A percentile compares a stretch with the other conserved stretches of the same genome.
phyloP scores from a whole-genome alignment of 164 flowering plant genomes.

The Euptelea pleiosperma region DNA sequence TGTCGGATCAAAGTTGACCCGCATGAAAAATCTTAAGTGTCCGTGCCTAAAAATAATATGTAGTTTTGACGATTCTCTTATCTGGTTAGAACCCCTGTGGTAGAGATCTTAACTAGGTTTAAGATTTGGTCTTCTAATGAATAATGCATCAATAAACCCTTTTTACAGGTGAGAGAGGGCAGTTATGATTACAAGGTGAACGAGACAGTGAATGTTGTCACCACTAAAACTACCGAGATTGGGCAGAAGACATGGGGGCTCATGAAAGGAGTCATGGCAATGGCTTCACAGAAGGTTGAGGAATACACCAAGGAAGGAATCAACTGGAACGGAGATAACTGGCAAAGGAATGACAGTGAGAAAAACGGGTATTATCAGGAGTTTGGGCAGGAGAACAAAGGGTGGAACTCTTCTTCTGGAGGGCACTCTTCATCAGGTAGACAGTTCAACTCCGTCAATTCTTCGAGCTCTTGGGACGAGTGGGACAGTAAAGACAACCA shows the following conservation, averaged over 20 bases:
- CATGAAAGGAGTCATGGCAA: conserved; percentile 95
- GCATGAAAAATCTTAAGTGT: too few relatives aligned
- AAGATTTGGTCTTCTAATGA: too few relatives aligned
- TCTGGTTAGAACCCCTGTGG: too few relatives aligned
- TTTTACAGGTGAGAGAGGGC: conserved; percentile 83
- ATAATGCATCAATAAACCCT: neutral
- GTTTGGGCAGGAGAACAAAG: conserved; percentile 49
- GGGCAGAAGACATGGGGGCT: conserved; percentile 97
- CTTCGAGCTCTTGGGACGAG: conserved; percentile 79
- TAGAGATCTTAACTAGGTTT: too few relatives aligned
- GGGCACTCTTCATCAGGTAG: conserved; percentile 17
- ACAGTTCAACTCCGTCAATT: conserved; percentile 13
- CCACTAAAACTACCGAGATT: conserved; percentile 85
- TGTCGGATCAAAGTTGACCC: too few relatives aligned
- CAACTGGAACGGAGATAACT: conserved; percentile 50
- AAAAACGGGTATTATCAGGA: conserved; percentile 67
- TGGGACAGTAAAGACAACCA: conserved; percentile 60
- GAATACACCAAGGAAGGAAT: conserved; percentile 76
- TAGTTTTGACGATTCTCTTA: too few relatives aligned
- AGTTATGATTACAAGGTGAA: conserved; percentile 91
- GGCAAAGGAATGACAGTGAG: conserved; percentile 54
- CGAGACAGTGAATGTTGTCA: conserved; percentile 86
- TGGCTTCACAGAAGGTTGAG: conserved; percentile 96
- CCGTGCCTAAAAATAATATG: too few relatives aligned
- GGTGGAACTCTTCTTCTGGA: conserved; percentile 45